Evolutionary conservation across 495 filamentous ascomycete species (phyloP).

Genomic region (Lepraria neglecta): DNA sequence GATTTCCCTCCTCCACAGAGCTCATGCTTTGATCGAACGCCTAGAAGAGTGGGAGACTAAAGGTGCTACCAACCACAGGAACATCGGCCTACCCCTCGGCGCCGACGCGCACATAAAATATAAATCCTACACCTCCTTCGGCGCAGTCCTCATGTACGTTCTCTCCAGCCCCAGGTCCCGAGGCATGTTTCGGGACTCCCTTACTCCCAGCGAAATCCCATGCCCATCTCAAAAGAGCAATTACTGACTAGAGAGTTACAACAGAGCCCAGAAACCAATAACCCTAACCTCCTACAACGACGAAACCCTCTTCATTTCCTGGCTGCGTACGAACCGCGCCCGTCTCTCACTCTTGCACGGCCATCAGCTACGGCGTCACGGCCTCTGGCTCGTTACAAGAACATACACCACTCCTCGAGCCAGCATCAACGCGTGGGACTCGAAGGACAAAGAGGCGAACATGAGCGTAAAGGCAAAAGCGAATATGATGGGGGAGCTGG

Average conservation of each 20-base stretch:
- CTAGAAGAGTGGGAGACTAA: no score
- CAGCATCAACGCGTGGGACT: slow-evolving; percentile 21
- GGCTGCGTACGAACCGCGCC: slow-evolving; percentile 10
- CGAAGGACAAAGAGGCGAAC: slow-evolving; percentile 16
- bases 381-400: slow-evolving; percentile 19
- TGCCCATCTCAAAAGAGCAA: no score
- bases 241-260: no score
- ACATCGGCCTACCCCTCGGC: slow-evolving; percentile 12
- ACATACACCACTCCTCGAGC: slow-evolving; percentile 17
- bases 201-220: no score
- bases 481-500: slow-evolving; percentile 21
- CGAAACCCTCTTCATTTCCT: slow-evolving; percentile 19
- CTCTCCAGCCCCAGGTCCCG: no score
- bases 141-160: slow-evolving; percentile 16
- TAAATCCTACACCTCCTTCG: slow-evolving; percentile 15
- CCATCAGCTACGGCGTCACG: slow-evolving; percentile 15
- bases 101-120: slow-evolving; percentile 15
- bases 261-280: slow-evolving; percentile 17
- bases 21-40: no score
- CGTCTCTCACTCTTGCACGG: slow-evolving; percentile 13
- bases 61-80: neutral
- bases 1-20: neutral
- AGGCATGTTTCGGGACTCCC: no score
- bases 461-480: slow-evolving; percentile 21
- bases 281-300: slow-evolving; percentile 21